Evolutionary conservation across 495 filamentous ascomycete genomes (phyloP).

Genomic region (Neurospora sp.): DNA sequence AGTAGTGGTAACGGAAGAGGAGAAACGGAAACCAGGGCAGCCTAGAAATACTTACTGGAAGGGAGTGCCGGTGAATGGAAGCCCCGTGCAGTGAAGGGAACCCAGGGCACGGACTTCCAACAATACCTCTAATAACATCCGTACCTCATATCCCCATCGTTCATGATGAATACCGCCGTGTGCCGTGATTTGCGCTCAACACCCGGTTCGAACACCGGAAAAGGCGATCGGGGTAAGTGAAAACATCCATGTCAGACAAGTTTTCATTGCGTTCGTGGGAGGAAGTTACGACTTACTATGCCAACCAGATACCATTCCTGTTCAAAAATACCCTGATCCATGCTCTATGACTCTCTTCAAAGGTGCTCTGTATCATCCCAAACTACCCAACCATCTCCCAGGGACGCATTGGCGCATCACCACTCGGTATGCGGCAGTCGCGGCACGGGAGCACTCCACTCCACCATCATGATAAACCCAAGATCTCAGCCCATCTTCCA

Average conservation of each 20-base stretch:
- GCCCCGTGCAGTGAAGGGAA: background rate
- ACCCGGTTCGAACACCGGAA: background rate
- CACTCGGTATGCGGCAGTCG: background rate
- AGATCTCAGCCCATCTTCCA: background rate
- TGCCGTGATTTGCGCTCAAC: background rate
- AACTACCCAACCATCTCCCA: background rate
- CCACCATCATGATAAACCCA: too few species aligned
- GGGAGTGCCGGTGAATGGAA: background rate
- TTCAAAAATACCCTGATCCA: background rate
- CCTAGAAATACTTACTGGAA: background rate
- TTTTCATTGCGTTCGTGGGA: background rate
- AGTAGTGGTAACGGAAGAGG: background rate
- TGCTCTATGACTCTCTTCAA: background rate
- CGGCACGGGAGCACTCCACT: background rate
- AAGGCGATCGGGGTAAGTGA: background rate
- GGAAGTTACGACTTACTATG: background rate
- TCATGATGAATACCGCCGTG: background rate
- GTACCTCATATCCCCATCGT: background rate
- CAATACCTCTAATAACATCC: background rate
- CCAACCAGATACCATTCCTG: background rate
- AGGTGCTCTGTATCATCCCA: background rate
- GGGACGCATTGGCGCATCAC: background rate
- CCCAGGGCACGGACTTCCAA: background rate
- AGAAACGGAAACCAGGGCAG: background rate
- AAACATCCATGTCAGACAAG: background rate